A percentile compares a stretch with the other conserved stretches of the same genome.
Evolutionary conservation across 2,329 filamentous ascomycete genomes (phyloP).

Genomic region (Plenodomus lindquistii): DNA sequence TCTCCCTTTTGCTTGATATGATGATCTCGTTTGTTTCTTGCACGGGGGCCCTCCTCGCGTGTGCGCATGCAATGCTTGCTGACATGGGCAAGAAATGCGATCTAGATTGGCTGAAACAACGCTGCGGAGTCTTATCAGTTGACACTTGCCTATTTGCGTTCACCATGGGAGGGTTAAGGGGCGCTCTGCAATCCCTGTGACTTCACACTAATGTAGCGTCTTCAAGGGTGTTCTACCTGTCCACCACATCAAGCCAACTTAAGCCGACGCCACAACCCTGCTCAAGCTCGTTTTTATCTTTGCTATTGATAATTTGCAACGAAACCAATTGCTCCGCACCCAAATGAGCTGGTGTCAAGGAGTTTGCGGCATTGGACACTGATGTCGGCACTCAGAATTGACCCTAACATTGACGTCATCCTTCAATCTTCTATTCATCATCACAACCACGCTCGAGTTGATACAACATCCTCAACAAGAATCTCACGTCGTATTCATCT

Average conservation of each 20-base stretch:
- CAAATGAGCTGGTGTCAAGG: neutral
- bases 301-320: neutral
- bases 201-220: neutral
- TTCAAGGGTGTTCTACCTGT: neutral
- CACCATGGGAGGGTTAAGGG: conserved; percentile 2
- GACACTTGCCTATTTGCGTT: neutral
- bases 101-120: neutral
- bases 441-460: no score
- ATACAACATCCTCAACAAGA: no score
- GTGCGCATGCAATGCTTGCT: no score
- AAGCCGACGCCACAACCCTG: neutral
- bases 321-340: neutral
- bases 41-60: no score
- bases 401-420: no score
- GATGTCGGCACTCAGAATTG: no score
- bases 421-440: no score
- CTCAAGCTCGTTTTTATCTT: neutral
- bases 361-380: no score
- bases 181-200: conserved; percentile 9
- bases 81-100: neutral
- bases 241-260: neutral
- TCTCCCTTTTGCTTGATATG: neutral
- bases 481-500: no score
- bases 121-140: neutral
- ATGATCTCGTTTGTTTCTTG: neutral